phyloP scores from a whole-genome alignment of 176 grass and related monocot genomes.

The Tillandsia fasciculata region DNA sequence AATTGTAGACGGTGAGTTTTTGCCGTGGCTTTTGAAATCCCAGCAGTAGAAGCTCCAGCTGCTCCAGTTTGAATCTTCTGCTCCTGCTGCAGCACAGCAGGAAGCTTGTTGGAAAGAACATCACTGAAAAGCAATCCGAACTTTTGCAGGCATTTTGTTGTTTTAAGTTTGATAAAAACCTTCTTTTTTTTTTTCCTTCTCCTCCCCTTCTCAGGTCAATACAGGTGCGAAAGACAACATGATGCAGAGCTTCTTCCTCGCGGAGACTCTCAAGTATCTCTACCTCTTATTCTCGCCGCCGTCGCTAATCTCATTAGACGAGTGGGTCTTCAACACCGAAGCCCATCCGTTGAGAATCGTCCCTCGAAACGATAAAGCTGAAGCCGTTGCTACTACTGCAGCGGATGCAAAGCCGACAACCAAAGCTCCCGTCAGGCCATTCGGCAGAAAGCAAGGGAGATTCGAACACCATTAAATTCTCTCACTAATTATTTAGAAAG shows the following conservation, averaged over 20 bases:
- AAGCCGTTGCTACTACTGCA: background rate
- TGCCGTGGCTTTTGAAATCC: too few species aligned
- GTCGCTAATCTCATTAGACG: slow-evolving; percentile 18
- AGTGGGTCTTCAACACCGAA: slow-evolving; percentile 33
- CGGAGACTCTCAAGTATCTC: slow-evolving; percentile 27
- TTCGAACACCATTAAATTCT: background rate
- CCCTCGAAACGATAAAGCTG: background rate
- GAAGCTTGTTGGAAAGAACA: too few species aligned
- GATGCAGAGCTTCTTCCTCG: slow-evolving; percentile 32
- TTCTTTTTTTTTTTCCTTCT: background rate
- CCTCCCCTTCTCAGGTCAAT: slow-evolving; percentile 14
- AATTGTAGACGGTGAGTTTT: too few species aligned
- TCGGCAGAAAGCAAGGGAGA: slow-evolving; percentile 24
- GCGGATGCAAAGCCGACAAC: background rate
- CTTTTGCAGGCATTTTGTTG: too few species aligned
- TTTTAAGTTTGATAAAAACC: too few species aligned
- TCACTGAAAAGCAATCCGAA: too few species aligned
- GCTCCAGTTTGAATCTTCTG: too few species aligned
- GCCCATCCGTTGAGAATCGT: slow-evolving; percentile 26
- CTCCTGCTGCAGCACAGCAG: too few species aligned
- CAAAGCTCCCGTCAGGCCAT: slow-evolving; percentile 6
- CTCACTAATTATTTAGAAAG: background rate
- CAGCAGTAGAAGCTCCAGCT: too few species aligned
- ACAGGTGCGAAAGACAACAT: slow-evolving; percentile 22
- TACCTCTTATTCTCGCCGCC: slow-evolving; percentile 27